Evolutionary conservation across 2,329 filamentous ascomycete genomes (phyloP), one percentile per base, ranked within the genome.

Genomic region (Calonectria leucothoes): DNA sequence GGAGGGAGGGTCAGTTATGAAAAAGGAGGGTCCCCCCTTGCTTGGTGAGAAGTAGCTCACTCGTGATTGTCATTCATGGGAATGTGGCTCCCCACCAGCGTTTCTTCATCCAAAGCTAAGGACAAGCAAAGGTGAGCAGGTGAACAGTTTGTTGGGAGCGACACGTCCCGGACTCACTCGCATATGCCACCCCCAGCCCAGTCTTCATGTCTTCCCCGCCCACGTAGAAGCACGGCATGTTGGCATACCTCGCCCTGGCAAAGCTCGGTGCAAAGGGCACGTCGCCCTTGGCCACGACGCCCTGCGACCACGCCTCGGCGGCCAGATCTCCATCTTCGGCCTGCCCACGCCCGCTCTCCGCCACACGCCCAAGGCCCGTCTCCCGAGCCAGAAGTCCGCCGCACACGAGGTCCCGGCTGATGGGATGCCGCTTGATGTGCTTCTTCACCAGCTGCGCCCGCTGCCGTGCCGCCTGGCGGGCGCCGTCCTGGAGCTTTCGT

Each of bases 401-500:
- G 3, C 76, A 42, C 8, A 87, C 83, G 15, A 80, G 71, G 71
- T 88, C 83, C 20, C 81, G 80, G 5, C 75, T 72, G 6, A 87
- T 78, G 6, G 66, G 74, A 15, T 85, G 82, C 4, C 86, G 85
- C 72, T 77, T 83, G 59, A 89, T 82, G 23, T 87, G 85, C 20
- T 80, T 76, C 73, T 80, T 83, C n/a, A 84, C 76, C 11, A 84
- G 74, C 15, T 82, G 68, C n/a, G 78, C 77, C 49, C 83, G 81
- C 6, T 76, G 77, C 17, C 78, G 74, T 0, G 78, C 79, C 14
- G 77, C 81, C 52, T 78, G 68, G 1, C 79, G 79, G 6, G 82
- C 81, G 27, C 82, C 82, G 42, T 89, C 85, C 37, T 89, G 85
- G 4, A 85, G 74, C 73, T 88, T 88, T 66, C 90, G 90, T 75